These are phyloP conservation scores for Colletotrichum neosansevieriae DNA, from an alignment of 2,329 filamentous ascomycete genomes.

Conservation along the genomic window DNA sequence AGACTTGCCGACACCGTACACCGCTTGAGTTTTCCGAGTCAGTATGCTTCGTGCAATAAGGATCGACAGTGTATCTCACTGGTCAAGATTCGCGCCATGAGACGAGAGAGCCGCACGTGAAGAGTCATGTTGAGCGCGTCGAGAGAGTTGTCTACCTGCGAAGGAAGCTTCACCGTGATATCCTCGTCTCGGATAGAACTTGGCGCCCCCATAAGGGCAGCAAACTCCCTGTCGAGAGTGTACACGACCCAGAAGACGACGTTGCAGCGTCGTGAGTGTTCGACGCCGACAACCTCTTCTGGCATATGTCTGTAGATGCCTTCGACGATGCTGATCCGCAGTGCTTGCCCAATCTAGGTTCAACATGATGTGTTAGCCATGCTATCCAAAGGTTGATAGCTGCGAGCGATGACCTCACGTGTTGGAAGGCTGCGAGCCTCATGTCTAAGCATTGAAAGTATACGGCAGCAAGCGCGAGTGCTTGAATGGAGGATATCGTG, in stretches of 20 bases:
- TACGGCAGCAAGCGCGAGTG: slow-evolving; percentile 50
- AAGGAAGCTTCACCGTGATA: slow-evolving; percentile 39
- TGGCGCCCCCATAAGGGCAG: slow-evolving; percentile 39
- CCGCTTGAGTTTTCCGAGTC: slow-evolving; percentile 16
- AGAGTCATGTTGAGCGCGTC: slow-evolving; percentile 40
- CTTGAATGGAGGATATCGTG: slow-evolving; percentile 49
- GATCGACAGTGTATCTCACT: neutral
- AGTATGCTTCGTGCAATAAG: neutral
- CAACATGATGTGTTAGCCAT: neutral
- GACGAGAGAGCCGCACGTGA: slow-evolving; percentile 36
- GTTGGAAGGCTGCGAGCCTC: slow-evolving; percentile 53
- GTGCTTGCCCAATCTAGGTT: slow-evolving; percentile 48
- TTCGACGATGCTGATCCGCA: slow-evolving; percentile 49
- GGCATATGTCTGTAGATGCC: slow-evolving; percentile 43
- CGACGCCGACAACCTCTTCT: slow-evolving; percentile 35
- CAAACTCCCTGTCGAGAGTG: slow-evolving; percentile 37
- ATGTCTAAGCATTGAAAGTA: slow-evolving; percentile 57
- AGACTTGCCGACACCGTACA: slow-evolving; percentile 39
- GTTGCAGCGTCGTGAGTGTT: slow-evolving; percentile 39
- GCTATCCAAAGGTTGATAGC: slow-evolving; percentile 30
- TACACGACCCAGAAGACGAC: slow-evolving; percentile 41
- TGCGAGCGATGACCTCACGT: slow-evolving; percentile 47
- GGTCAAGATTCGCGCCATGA: slow-evolving; percentile 40
- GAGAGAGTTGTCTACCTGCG: slow-evolving; percentile 30
- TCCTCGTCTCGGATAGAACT: slow-evolving; percentile 40